These are phyloP conservation scores for Xylariaceae sp. DNA, from an alignment of 2,329 filamentous ascomycete genomes.

Conservation along the genomic window DNA sequence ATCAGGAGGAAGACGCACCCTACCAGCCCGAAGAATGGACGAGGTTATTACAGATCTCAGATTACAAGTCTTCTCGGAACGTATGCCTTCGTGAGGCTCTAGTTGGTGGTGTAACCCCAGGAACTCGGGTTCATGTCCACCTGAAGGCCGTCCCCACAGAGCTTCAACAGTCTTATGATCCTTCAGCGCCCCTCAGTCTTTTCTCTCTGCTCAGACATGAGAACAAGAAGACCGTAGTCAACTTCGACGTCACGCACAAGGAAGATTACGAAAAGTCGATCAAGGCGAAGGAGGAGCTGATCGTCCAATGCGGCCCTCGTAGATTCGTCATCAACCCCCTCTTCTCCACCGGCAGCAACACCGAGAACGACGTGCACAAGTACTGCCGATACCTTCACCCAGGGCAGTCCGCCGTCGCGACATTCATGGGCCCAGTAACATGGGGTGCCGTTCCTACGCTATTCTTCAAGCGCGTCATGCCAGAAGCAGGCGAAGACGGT, in stretches of 20 bases:
- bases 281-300: constrained; percentile 86
- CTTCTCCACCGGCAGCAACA: constrained; percentile 84
- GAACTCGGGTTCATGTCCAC: constrained; percentile 78
- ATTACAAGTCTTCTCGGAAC: constrained; percentile 82
- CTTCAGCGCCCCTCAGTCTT: constrained; percentile 62
- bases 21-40: constrained; percentile 89
- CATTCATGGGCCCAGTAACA: constrained; percentile 83
- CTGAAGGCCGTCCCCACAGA: constrained; percentile 51
- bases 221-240: constrained; percentile 86
- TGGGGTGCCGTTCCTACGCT: constrained; percentile 91
- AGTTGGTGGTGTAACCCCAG: constrained; percentile 80
- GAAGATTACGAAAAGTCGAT: constrained; percentile 72
- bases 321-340: constrained; percentile 85
- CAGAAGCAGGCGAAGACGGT: constrained; percentile 42
- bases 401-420: constrained; percentile 82
- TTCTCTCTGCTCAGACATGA: constrained; percentile 91
- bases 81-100: constrained; percentile 75
- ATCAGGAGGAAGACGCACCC: constrained; percentile 79
- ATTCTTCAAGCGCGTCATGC: constrained; percentile 68
- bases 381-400: constrained; percentile 90
- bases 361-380: constrained; percentile 96
- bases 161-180: constrained; percentile 45
- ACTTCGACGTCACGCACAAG: constrained; percentile 83
- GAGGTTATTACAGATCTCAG: constrained; percentile 77
- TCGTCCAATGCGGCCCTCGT: constrained; percentile 86